These are phyloP conservation scores for Blastobotrys raffinosifermentans DNA, from an alignment of 1,139 yeast genomes.

Conservation along the genomic window DNA sequence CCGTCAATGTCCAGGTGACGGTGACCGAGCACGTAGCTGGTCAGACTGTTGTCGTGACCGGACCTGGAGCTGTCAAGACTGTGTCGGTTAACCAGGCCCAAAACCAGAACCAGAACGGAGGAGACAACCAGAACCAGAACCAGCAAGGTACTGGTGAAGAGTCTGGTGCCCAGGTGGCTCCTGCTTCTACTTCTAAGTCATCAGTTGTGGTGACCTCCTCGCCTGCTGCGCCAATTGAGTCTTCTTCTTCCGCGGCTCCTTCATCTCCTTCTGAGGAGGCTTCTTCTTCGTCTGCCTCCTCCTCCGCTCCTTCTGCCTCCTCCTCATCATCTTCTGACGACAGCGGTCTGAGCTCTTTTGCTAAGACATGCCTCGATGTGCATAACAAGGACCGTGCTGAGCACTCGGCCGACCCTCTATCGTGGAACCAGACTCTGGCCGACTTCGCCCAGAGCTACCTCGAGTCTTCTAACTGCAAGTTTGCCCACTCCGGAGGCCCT, in stretches of 20 bases:
- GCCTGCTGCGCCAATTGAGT: slow-evolving; percentile 3
- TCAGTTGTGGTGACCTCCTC: slow-evolving; percentile 6
- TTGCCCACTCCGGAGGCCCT: slow-evolving; percentile 70
- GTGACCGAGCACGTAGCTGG: no score
- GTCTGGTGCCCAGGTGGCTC: no score
- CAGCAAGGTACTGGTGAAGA: no score
- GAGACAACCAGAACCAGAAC: no score
- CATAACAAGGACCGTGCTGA: slow-evolving; percentile 66
- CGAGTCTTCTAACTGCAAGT: slow-evolving; percentile 61
- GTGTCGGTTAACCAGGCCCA: no score
- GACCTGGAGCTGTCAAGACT: no score
- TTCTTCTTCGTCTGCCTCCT: slow-evolving; percentile 8
- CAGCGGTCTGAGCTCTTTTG: slow-evolving; percentile 16
- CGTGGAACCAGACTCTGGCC: slow-evolving; percentile 63
- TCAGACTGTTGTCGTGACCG: no score
- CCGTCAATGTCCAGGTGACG: no score
- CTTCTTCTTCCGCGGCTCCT: slow-evolving; percentile 7
- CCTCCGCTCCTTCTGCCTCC: slow-evolving; percentile 9
- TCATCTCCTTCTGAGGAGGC: slow-evolving; percentile 4
- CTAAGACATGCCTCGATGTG: slow-evolving; percentile 38
- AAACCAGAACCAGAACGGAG: no score
- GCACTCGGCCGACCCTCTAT: slow-evolving; percentile 54
- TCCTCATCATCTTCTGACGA: not conserved
- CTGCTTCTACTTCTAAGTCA: no score
- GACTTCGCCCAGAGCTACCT: slow-evolving; percentile 59